Conservation (phyloP, 1,139 yeast genomes). For the Blastobotrys persicus region DNA sequence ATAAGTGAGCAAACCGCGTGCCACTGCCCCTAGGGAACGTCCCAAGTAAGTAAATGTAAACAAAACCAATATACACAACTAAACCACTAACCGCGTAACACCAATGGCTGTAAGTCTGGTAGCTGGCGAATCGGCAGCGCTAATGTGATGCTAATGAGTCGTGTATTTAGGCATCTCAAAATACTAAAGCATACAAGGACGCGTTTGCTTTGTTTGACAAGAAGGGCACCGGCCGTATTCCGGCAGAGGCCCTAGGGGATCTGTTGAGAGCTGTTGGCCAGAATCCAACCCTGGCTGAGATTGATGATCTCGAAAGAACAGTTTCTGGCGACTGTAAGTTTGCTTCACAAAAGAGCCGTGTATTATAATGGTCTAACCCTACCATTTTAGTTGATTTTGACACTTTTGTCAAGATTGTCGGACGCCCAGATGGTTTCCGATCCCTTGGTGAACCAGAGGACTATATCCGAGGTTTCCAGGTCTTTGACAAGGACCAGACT, state of each 20-base stretch:
- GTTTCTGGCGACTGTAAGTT: slow-evolving; percentile 38
- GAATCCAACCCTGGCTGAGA: slow-evolving; percentile 93
- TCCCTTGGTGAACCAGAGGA: slow-evolving; percentile 94
- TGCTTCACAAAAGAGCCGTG: neutral
- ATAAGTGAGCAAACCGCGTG: neutral
- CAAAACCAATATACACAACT: slow-evolving; percentile 11
- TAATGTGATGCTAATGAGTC: neutral
- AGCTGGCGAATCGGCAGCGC: neutral
- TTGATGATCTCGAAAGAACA: slow-evolving; percentile 63
- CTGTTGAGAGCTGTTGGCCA: slow-evolving; percentile 95
- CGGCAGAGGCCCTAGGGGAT: slow-evolving; percentile 88
- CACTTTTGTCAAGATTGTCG: slow-evolving; percentile 71
- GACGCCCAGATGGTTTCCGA: slow-evolving; percentile 88
- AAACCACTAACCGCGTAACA: slow-evolving; percentile 13
- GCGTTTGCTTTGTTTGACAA: slow-evolving; percentile 97
- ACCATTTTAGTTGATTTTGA: slow-evolving; percentile 56
- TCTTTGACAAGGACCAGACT: slow-evolving; percentile 91
- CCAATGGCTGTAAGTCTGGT: slow-evolving; percentile 20
- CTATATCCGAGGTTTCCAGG: slow-evolving; percentile 95
- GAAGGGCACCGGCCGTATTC: slow-evolving; percentile 90
- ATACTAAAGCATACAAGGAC: slow-evolving; percentile 78
- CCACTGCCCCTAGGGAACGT: neutral
- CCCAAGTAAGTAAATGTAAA: slow-evolving; percentile 5
- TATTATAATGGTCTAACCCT: slow-evolving; percentile 13
- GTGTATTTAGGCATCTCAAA: slow-evolving; percentile 24